phyloP scores from a whole-genome alignment of 1,284 basidiomycete genomes.

The Ustilago tritici region DNA sequence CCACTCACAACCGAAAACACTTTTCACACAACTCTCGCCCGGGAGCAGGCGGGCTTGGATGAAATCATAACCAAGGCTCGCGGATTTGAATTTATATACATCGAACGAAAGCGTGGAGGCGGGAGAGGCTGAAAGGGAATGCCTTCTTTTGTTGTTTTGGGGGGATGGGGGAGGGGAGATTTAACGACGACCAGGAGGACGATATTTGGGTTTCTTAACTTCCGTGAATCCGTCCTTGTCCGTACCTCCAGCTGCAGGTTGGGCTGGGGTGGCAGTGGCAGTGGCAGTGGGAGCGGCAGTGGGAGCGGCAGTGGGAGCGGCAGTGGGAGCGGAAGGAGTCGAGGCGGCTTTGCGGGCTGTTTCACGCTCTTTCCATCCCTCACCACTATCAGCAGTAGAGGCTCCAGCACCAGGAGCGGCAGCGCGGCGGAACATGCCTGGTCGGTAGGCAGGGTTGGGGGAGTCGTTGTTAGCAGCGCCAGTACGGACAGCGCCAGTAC shows the following conservation, averaged over 20 bases:
- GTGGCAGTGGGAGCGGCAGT: conserved; percentile 2
- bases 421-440: conserved; percentile 43
- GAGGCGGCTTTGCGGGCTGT: conserved; percentile 48
- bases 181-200: conserved; percentile 46
- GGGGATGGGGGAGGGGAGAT: background rate
- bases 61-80: no score
- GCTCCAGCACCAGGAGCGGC: conserved; percentile 18
- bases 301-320: conserved; percentile 10
- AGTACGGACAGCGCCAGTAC: conserved; percentile 29
- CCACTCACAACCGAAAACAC: no score
- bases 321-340: conserved; percentile 17
- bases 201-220: conserved; percentile 50
- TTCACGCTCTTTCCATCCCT: conserved; percentile 47
- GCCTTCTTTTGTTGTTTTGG: no score
- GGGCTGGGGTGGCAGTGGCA: conserved; percentile 12
- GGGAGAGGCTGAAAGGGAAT: no score
- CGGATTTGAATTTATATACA: no score
- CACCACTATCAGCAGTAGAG: conserved; percentile 10
- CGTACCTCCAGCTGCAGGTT: background rate
- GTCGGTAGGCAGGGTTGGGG: conserved; percentile 34
- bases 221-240: conserved; percentile 57
- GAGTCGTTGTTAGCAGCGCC: conserved; percentile 24
- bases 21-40: no score
- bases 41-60: no score
- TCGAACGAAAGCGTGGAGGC: no score